Evolutionary conservation across 108 stramenopile species (phyloP), one percentile per base, ranked within the genome.

Genomic region (Cyclotella sp.): DNA sequence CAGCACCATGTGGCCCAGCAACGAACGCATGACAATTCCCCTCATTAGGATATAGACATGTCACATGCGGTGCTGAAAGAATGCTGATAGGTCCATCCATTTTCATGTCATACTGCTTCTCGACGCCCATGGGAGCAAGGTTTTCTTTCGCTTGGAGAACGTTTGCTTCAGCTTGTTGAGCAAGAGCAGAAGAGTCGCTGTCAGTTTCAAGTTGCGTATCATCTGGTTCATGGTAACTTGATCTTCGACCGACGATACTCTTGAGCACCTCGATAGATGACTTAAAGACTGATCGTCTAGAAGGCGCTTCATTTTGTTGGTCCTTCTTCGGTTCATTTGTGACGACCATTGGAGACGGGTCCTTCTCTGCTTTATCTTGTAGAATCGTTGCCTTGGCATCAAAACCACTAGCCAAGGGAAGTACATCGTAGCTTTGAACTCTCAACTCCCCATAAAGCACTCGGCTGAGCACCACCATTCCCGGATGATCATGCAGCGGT

Each of bases 401-500:
- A 55, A 26, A 42, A 34, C 29, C 70, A 21, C 30, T 47, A 13
- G 16, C 40, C 19, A 19, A 8, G 63, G 80, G 79, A n/a, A 87
- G 62, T 39, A 96, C 76, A 88, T 95, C 94, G 68, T 89, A 89
- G 34, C 89, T 88, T 29, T 70, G 59, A 1, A 95, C 90, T 73
- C 85, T 63, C 59, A 98, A 55, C 57, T 90, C 89, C 14, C 98
- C 98, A 68, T 95, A 96, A 13, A 98, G 76, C 9, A 98, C 86
- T 51, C 94, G 85, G 39, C 88, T 91, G 19, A 97, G 63, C 0
- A 98, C 98, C 53, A 89, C 91, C 98, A 98, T 98, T 51, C 85
- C 81, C 8, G 97, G 97, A 77, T 98, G 98, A 84, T 98, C 97
- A 71, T 98, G 98, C 10, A 97, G 75, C 0, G 98, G 98, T 49